A percentile compares a stretch with the other conserved stretches of the same genome.
phyloP scores from a whole-genome alignment of 2,329 filamentous ascomycete genomes.

The Monosporascus sp. region DNA sequence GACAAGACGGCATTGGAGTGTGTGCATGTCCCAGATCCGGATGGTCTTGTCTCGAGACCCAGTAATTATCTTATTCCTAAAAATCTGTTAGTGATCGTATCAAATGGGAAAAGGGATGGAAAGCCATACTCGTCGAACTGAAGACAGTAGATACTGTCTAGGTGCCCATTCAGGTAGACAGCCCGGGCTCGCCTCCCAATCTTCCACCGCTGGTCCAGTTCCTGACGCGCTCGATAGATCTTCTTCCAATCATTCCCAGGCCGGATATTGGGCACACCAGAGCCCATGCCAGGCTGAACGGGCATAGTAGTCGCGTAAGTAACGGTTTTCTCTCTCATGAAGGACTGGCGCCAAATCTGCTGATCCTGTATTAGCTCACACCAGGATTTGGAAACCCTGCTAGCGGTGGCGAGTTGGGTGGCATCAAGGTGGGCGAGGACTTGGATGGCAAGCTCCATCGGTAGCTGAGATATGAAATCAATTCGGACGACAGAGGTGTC shows the following conservation, averaged over 20 bases:
- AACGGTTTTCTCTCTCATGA: conserved; percentile 53
- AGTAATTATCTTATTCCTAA: conserved; percentile 87
- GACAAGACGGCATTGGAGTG: conserved; percentile 75
- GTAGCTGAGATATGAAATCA: conserved; percentile 53
- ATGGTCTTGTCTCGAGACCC: conserved; percentile 94
- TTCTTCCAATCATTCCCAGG: conserved; percentile 77
- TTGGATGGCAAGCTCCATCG: conserved; percentile 53
- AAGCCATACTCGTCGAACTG: conserved; percentile 86
- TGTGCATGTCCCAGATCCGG: conserved; percentile 91
- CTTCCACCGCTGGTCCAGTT: conserved; percentile 75
- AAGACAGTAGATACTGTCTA: conserved; percentile 94
- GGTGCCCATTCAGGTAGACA: conserved; percentile 87
- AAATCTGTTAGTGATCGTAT: conserved; percentile 26
- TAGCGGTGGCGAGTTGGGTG: conserved; percentile 41
- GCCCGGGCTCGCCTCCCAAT: conserved; percentile 65
- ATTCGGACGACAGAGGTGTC: conserved; percentile 37
- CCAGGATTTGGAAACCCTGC: conserved; percentile 48
- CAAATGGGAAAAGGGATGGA: background rate
- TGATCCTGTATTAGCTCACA: conserved; percentile 40
- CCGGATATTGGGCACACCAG: conserved; percentile 48
- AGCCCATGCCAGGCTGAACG: conserved; percentile 47
- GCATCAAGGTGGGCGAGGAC: conserved; percentile 53
- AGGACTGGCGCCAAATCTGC: conserved; percentile 60
- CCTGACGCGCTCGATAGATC: conserved; percentile 72
- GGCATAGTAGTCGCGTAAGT: conserved; percentile 54